Evolutionary conservation across 2,329 filamentous ascomycete species (phyloP).

Genomic region (Coniochaeta prunicola): DNA sequence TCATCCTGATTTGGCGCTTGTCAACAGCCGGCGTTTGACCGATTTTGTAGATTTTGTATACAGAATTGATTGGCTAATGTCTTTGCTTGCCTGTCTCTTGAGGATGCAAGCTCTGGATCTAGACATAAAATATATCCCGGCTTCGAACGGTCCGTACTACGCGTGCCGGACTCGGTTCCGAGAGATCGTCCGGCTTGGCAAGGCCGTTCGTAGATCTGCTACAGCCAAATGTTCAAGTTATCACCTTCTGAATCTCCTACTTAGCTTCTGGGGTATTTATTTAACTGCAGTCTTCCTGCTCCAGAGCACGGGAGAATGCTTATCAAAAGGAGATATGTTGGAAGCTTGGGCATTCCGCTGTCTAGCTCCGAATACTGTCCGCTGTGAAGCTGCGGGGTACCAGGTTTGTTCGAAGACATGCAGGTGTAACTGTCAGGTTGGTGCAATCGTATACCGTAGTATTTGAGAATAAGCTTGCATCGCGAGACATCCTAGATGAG

Average conservation of each 20-base stretch:
- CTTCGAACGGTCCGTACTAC: background rate
- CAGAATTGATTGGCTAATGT: too few relatives aligned
- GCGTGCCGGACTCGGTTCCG: background rate
- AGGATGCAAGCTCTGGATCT: background rate
- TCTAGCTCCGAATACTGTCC: too few relatives aligned
- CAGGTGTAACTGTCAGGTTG: background rate
- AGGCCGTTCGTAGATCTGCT: background rate
- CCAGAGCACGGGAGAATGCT: background rate
- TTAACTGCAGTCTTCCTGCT: background rate
- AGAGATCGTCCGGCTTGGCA: background rate
- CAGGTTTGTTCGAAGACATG: background rate
- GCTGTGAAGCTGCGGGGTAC: background rate
- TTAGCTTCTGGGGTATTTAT: too few relatives aligned
- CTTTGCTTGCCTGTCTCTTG: background rate
- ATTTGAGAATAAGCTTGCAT: background rate
- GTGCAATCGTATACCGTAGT: background rate
- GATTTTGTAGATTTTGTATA: too few relatives aligned
- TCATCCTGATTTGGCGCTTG: background rate
- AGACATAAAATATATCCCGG: background rate
- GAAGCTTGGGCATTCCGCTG: too few relatives aligned
- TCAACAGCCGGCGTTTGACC: too few relatives aligned
- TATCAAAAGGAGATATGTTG: too few relatives aligned
- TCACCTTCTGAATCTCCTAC: too few relatives aligned
- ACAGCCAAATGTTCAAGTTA: background rate
- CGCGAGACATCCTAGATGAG: background rate